Evolutionary conservation across 345 rosid species (phyloP).

Genomic region (Kandelia obovata): DNA sequence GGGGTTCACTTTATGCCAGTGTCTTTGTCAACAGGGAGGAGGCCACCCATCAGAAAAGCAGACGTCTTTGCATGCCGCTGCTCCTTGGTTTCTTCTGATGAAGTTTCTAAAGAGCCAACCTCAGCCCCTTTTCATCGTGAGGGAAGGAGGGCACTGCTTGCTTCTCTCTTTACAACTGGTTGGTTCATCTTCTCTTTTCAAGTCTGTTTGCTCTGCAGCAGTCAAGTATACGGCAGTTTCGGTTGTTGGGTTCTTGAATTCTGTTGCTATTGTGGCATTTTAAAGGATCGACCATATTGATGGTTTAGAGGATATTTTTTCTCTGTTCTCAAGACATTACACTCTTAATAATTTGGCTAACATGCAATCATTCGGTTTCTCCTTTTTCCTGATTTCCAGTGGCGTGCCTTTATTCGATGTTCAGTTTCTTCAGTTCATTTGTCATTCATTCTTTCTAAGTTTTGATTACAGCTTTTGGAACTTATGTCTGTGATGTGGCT

Average conservation of each 20-base stretch:
- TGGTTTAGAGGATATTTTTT: background rate
- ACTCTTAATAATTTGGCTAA: background rate
- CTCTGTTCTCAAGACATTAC: background rate
- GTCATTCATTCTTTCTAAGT: background rate
- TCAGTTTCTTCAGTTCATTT: background rate
- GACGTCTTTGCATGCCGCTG: conserved; percentile 18
- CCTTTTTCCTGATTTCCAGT: background rate
- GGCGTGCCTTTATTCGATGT: background rate
- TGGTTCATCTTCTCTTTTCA: conserved; percentile 8
- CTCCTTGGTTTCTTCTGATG: conserved; percentile 40
- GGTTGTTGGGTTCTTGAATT: conserved; percentile 13
- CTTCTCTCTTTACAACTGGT: conserved; percentile 57
- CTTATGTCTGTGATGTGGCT: conserved; percentile 45
- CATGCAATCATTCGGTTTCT: background rate
- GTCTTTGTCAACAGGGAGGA: too few species aligned
- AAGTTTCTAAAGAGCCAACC: conserved; percentile 21
- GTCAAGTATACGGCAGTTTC: conserved; percentile 1
- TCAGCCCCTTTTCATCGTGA: conserved; percentile 22
- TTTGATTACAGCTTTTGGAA: conserved; percentile 47
- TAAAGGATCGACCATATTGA: background rate
- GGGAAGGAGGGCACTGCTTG: conserved; percentile 63
- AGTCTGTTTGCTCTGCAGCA: background rate
- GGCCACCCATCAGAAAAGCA: too few species aligned
- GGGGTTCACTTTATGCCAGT: too few species aligned
- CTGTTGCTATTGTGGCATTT: background rate